Evolutionary conservation across 139 green algal genomes (phyloP).

Genomic region (Chlorella sp.): DNA sequence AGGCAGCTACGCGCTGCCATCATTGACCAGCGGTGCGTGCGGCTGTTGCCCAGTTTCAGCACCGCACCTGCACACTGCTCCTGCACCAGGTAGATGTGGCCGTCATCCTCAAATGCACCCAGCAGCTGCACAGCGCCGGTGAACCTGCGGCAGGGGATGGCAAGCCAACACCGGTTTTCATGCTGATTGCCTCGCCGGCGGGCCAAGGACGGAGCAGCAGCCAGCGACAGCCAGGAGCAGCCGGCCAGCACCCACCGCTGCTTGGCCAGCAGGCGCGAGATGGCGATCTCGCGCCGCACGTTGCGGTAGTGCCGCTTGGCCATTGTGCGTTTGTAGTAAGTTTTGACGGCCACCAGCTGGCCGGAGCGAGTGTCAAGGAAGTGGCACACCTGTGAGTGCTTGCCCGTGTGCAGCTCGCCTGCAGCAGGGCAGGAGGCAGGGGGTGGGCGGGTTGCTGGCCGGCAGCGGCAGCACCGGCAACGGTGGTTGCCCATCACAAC

Average conservation of each 20-base stretch:
- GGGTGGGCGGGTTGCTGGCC: neutral
- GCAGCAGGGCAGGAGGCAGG: neutral
- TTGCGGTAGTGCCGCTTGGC: conserved; percentile 19
- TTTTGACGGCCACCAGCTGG: conserved; percentile 7
- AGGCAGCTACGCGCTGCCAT: no score
- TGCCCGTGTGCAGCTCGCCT: conserved; percentile 35
- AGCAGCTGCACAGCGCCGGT: conserved; percentile 63
- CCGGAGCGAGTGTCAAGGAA: conserved; percentile 12
- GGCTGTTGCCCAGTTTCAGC: no score
- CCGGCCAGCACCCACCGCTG: neutral
- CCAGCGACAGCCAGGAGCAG: neutral
- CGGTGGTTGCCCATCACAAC: no score
- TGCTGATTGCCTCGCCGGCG: no score
- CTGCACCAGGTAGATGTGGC: conserved; percentile 81
- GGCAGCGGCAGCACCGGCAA: neutral
- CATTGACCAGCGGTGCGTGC: no score
- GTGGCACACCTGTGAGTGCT: conserved; percentile 10
- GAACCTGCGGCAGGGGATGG: conserved; percentile 1
- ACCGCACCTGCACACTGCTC: conserved; percentile 76
- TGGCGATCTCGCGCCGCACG: conserved; percentile 19
- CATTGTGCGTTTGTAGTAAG: conserved; percentile 25
- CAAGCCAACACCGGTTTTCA: no score
- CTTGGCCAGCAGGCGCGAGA: conserved; percentile 12
- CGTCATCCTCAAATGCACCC: conserved; percentile 80
- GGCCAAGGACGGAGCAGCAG: neutral